A percentile compares a stretch with the other conserved stretches of the same genome.
These are phyloP conservation scores for Acacia acuminata DNA, from an alignment of 306 rosid genomes.

Conservation along the genomic window DNA sequence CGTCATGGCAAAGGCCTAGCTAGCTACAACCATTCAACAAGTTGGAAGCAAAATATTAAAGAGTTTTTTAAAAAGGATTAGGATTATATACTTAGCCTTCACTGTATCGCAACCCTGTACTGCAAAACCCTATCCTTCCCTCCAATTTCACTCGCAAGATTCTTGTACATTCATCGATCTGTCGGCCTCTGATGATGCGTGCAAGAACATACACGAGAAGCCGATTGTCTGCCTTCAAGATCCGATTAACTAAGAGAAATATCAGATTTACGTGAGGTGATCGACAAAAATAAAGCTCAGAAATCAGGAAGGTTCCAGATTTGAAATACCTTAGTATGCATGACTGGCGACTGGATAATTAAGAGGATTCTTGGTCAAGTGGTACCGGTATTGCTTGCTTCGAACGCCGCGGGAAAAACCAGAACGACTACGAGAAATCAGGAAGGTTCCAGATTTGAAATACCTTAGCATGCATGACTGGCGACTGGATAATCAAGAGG, in stretches of 20 bases:
- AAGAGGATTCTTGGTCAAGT: too few species aligned
- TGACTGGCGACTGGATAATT: too few species aligned
- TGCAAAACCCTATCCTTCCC: neutral
- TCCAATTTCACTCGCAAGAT: neutral
- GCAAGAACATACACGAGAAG: neutral
- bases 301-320: too few species aligned
- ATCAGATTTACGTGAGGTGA: too few species aligned
- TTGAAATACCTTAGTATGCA: too few species aligned
- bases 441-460: too few species aligned
- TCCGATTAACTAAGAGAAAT: neutral
- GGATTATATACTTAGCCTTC: neutral
- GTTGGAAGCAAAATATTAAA: neutral
- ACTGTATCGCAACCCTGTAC: neutral
- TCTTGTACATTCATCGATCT: neutral
- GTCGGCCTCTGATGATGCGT: neutral
- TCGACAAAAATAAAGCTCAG: too few species aligned
- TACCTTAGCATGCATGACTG: too few species aligned
- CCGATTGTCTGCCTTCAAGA: neutral
- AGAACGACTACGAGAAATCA: too few species aligned
- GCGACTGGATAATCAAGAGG: too few species aligned
- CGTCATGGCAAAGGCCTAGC: conserved; percentile 75
- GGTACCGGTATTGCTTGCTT: too few species aligned
- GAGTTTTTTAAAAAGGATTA: neutral
- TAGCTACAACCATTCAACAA: conserved; percentile 1
- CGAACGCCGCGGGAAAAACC: too few species aligned